Evolutionary conservation across 208 protist species (phyloP).

Genomic region (Porcisia deanei): DNA sequence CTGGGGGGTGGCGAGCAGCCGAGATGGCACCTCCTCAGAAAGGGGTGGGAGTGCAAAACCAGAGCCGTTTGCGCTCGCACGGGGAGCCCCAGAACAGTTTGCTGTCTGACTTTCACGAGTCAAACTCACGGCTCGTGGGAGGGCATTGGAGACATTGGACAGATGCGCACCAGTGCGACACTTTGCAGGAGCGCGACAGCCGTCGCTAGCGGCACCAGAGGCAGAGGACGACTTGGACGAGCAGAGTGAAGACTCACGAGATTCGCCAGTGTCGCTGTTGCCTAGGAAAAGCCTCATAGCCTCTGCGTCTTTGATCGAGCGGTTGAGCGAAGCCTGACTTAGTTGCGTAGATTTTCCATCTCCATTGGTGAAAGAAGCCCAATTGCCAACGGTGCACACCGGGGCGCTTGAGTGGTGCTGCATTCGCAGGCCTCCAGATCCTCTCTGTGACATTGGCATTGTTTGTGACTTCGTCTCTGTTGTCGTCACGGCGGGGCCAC

Average conservation of each 20-base stretch:
- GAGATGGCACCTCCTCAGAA: not conserved
- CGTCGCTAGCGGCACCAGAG: not conserved
- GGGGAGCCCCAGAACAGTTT: not conserved
- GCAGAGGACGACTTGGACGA: constrained; percentile 14
- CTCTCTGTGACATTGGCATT: not conserved
- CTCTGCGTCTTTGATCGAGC: constrained; percentile 20
- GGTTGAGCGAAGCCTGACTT: not conserved
- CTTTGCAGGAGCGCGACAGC: not conserved
- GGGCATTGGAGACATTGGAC: not conserved
- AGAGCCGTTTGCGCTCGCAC: not conserved
- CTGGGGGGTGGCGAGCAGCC: not conserved
- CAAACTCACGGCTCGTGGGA: not conserved
- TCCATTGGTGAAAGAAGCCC: not conserved
- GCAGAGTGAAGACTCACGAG: constrained; percentile 1
- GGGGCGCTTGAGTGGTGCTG: constrained; percentile 17
- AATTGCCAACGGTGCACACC: not conserved
- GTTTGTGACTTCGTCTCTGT: not conserved
- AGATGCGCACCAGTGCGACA: not conserved
- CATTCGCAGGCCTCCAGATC: constrained; percentile 12
- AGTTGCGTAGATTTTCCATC: not conserved
- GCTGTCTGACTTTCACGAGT: not conserved
- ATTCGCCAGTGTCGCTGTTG: constrained; percentile 6
- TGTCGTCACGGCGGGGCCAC: not conserved
- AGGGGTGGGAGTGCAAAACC: not conserved
- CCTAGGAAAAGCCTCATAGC: constrained; percentile 28